Evolutionary conservation across 306 rosid species (phyloP), one percentile per base, ranked within the genome.

Genomic region (Pterocarpus macrocarpus): DNA sequence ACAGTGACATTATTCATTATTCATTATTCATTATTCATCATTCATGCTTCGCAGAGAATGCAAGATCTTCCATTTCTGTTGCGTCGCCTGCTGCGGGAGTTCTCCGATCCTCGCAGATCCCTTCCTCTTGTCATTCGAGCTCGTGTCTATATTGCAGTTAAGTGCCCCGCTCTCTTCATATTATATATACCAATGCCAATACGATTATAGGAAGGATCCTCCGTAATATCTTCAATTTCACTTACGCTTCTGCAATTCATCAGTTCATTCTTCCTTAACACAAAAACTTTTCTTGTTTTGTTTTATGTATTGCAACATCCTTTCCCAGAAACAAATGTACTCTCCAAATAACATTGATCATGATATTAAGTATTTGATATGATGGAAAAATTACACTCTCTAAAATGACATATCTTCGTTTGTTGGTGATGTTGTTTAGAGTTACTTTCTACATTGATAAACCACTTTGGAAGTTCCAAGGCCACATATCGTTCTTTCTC

Each of bases 81-180:
- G 55, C 90, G 87, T 55, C 89, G 99, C 80, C 89, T 95, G 22
- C 56, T 90, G 9, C 85, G 76, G 61, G 98, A 95, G 71, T 86
- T 95, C 71, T 32, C 76, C 58, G 85, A 95, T 82, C 98, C 98
- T 64, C 88, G 44, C 5, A 89, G 92, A 86, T 86, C 98, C 22
- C 99, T 93, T 82, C 98, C 98, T 49, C 90, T 89, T 84, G 94
- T 90, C 79, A 77, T 90, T n/a, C 88, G 90, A 80, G 89, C 98
- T 22, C 97, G 97, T 49, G 86, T 95, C 45, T 87, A 73, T 69
- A 53, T 89, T 53, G 85, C 93, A 73, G 98, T 93, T 87, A 86
- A 84, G 95, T 90, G 53, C 36, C 43, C 1, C 75, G 28, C 4
- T 43, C 1, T 8, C 22, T 3, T 44, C 7, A 2, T 8, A 1